Evolutionary conservation across 768 basidiomycete genomes (phyloP), one percentile per base, ranked within the genome.

Genomic region (Auricularia auricula-judae): DNA sequence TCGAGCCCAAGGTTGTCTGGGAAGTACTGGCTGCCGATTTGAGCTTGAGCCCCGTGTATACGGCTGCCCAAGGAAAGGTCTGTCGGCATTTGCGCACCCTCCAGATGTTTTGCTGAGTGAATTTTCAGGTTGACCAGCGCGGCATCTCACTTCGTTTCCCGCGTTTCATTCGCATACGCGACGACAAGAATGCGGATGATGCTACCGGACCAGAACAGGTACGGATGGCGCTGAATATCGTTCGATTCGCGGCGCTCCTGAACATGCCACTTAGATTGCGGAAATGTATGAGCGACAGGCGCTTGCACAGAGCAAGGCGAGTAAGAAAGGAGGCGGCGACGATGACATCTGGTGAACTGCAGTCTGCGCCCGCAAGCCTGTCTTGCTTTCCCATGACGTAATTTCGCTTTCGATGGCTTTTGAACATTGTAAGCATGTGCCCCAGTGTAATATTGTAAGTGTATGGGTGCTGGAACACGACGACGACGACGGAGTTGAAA

Each of bases 101-200:
- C 60, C 62, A 62, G 58, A 62, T 66, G 60, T n/a, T 36, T 54
- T 33, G n/a, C 29, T 63, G n/a, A 62, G 43, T 33, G 47, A 64
- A 23, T 14, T 63, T 53, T 18, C 62, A 93, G 91, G 84, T 85
- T 21, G 94, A 95, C 63, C 86, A 91, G 62, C 80, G 95, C 69
- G 97, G 97, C 0, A 91, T 99, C 69, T 98, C 97, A 16, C 77
- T 99, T 56, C 88, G 97, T 12, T 99, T 99, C 77, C 97, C 97
- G 47, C 85, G 97, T 35, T 98, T 98, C 75, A 84, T 99, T 68
- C 85, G 88, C 56, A 77, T 94, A 62, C 84, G 97, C 67, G 97
- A 98, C 67, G 97, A 99, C 75, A 99, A 99, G 75, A 79, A 80
- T 34, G 87, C 87, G 14, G 94, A 98, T 66, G 91, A 97, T 75